Evolutionary conservation across 1,139 yeast genomes (phyloP).

Genomic region (Candida sp.): DNA sequence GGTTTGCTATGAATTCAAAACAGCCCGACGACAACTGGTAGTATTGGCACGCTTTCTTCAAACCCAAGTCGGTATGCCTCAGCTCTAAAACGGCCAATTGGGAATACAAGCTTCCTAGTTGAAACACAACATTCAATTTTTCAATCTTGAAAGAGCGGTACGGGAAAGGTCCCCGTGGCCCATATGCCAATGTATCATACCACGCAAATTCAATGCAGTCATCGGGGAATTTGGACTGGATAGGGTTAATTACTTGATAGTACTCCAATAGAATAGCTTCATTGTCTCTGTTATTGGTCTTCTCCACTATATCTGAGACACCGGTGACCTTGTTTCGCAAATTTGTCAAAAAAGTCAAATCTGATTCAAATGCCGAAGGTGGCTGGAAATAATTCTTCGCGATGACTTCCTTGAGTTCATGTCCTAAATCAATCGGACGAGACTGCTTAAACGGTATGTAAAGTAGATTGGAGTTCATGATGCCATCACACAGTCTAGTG

Average conservation of each 20-base stretch:
- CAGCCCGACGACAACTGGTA: slow-evolving; percentile 79
- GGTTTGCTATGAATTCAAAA: slow-evolving; percentile 43
- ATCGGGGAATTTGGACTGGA: slow-evolving; percentile 41
- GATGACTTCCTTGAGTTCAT: slow-evolving; percentile 53
- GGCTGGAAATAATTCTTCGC: slow-evolving; percentile 69
- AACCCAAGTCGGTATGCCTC: slow-evolving; percentile 52
- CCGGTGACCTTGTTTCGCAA: slow-evolving; percentile 26
- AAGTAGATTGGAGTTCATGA: slow-evolving; percentile 42
- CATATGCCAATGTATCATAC: slow-evolving; percentile 69
- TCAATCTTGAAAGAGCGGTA: slow-evolving; percentile 59
- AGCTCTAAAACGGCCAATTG: slow-evolving; percentile 53
- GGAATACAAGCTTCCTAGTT: slow-evolving; percentile 69
- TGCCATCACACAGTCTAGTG: background rate
- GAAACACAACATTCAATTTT: slow-evolving; percentile 63
- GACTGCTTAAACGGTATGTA: slow-evolving; percentile 60
- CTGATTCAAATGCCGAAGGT: slow-evolving; percentile 57
- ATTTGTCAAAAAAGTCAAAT: slow-evolving; percentile 44
- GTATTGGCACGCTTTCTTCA: slow-evolving; percentile 64
- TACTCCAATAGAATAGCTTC: slow-evolving; percentile 31
- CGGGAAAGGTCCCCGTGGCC: slow-evolving; percentile 43
- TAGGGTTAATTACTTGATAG: slow-evolving; percentile 29
- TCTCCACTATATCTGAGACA: slow-evolving; percentile 22
- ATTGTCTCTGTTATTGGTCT: slow-evolving; percentile 12
- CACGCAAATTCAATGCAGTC: slow-evolving; percentile 63
- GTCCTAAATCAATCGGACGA: slow-evolving; percentile 46